Evolutionary conservation across 2,329 filamentous ascomycete genomes (phyloP), one percentile per base, ranked within the genome.

Genomic region (Hyphodiscus sp.): DNA sequence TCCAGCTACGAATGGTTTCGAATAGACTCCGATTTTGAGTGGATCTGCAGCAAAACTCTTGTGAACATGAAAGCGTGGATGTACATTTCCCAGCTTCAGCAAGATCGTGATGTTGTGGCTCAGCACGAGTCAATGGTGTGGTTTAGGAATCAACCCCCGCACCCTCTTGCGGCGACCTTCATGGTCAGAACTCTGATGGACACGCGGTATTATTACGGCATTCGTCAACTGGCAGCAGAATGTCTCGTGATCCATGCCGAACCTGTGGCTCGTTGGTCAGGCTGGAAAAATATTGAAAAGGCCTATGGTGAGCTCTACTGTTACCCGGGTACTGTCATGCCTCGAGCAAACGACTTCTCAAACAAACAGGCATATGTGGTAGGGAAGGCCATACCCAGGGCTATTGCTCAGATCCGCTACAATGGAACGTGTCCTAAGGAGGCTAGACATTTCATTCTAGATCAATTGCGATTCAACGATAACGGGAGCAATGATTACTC

Each of bases 1-100:
- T n/a, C n/a, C n/a, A n/a, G n/a, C 0, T 99, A 96, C 65, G 94
- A 99, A 69, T 99, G 95, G 94, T 95, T 99, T 62, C 86, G 94
- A 19, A 88, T 97, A 73, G 94, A 99, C 69, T 91, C 92, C 16
- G 95, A 99, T 70, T 97, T 97, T 62, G 94, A 99, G 69, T 99
- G 94, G 94, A 85, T 96, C 54, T 94, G 88, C 70, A 86, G 86
- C 61, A 88, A 95, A 70, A 85, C 86, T 56, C 74, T 86, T 47
- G 76, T 79, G 11, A 86, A 85, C 58, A 90, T 96, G 79, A 90
- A 90, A 45, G 83, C 89, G 4, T 97, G 97, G 76, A 99, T 99
- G 95, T 96, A 94, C 68, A 83, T 96, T 54, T 96, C 94, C 20
- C 94, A 99, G 69, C 76, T 99, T 58, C 94, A 99, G 69, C 94